Evolutionary conservation across 306 rosid genomes (phyloP).

Genomic region (Oemleria cerasiformis): DNA sequence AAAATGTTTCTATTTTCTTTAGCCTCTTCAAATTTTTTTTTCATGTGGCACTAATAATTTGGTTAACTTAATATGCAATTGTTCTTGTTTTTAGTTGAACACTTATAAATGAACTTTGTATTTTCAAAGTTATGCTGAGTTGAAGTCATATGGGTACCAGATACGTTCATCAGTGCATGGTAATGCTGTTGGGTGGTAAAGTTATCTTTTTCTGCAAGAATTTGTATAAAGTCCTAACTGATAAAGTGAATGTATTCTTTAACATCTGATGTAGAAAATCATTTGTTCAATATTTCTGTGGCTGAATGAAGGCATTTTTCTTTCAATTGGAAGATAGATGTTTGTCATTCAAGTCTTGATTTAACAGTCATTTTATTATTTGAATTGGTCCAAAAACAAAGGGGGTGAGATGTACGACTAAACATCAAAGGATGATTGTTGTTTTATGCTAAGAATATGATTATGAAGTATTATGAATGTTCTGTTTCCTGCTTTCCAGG

Average conservation of each 20-base stretch:
- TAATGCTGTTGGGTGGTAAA: not conserved
- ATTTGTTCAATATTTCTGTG: not conserved
- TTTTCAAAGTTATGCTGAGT: not conserved
- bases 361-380: not conserved
- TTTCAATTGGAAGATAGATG: not conserved
- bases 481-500: not conserved
- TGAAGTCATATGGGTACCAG: not conserved
- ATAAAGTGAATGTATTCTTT: not conserved
- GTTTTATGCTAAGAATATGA: not conserved
- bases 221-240: not conserved
- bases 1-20: not conserved
- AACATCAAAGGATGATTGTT: not conserved
- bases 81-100: not conserved
- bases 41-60: not conserved
- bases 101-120: not conserved
- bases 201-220: not conserved
- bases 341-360: not conserved
- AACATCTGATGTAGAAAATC: constrained; percentile 2
- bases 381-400: not conserved
- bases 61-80: not conserved
- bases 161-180: not conserved
- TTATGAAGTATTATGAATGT: not conserved
- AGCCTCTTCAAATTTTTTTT: not conserved
- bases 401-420: not conserved
- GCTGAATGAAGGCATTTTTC: not conserved